These are phyloP conservation scores for Terfezia claveryi DNA, from an alignment of 495 filamentous ascomycete species.

Conservation along the genomic window DNA sequence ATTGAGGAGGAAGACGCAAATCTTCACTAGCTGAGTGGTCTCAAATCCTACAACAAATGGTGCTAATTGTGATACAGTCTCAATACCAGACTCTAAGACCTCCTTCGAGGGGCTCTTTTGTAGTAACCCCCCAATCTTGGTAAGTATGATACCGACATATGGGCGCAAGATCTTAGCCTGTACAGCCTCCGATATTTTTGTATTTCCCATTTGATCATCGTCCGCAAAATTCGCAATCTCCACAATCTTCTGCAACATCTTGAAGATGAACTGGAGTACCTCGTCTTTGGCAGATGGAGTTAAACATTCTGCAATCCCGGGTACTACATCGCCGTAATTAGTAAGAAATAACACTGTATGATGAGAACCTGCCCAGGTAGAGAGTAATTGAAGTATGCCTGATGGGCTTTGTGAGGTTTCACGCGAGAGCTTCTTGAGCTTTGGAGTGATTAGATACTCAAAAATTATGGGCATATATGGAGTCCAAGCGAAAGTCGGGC, in stretches of 20 bases:
- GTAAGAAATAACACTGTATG: slow-evolving; percentile 46
- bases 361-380: slow-evolving; percentile 49
- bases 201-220: slow-evolving; percentile 28
- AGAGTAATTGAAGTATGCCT: slow-evolving; percentile 55
- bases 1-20: slow-evolving; percentile 56
- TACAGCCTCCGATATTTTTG: slow-evolving; percentile 37
- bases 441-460: slow-evolving; percentile 47
- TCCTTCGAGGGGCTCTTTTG: slow-evolving; percentile 41
- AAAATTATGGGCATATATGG: slow-evolving; percentile 48
- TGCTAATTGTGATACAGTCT: slow-evolving; percentile 49
- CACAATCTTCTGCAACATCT: slow-evolving; percentile 46
- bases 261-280: slow-evolving; percentile 62
- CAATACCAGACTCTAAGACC: slow-evolving; percentile 53
- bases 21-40: slow-evolving; percentile 48
- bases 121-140: slow-evolving; percentile 43
- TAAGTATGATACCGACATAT: slow-evolving; percentile 45
- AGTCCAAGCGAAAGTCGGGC: slow-evolving; percentile 42
- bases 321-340: slow-evolving; percentile 41
- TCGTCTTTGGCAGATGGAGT: slow-evolving; percentile 64
- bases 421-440: slow-evolving; percentile 55
- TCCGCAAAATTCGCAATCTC: slow-evolving; percentile 28
- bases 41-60: slow-evolving; percentile 49
- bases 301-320: slow-evolving; percentile 48
- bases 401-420: slow-evolving; percentile 83
- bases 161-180: slow-evolving; percentile 40